phyloP scores from a whole-genome alignment of 148 eudicot species.

The Salicornia ramosissima region DNA sequence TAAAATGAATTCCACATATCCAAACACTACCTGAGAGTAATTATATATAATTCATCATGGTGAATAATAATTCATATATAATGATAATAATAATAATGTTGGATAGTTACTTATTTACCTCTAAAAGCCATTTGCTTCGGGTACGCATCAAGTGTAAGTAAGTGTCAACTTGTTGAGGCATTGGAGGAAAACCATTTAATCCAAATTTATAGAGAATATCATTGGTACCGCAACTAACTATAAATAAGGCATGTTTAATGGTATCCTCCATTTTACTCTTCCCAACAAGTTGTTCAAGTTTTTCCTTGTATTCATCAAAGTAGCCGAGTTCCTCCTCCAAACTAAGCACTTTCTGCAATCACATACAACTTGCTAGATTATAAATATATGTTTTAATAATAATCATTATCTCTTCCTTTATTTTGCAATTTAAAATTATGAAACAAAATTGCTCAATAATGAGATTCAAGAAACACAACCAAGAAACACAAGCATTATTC shows the following conservation, averaged over 20 bases:
- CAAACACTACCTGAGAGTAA: no score
- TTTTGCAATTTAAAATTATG: no score
- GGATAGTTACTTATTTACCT: no score
- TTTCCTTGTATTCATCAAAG: constrained; percentile 27
- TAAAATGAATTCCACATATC: no score
- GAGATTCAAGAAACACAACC: no score
- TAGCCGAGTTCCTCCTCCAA: constrained; percentile 15
- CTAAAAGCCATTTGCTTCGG: constrained; percentile 9
- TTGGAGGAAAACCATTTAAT: neutral
- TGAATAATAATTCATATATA: no score
- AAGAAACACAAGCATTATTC: no score
- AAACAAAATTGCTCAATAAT: no score
- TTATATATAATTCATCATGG: no score
- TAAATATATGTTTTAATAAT: no score
- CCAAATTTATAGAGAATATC: constrained; percentile 22
- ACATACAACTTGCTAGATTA: neutral
- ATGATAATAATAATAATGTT: no score
- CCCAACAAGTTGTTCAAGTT: constrained; percentile 16
- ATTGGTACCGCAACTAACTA: constrained; percentile 24
- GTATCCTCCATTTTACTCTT: constrained; percentile 9
- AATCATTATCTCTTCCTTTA: no score
- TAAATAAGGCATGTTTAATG: neutral
- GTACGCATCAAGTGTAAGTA: constrained; percentile 15
- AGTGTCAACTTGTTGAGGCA: neutral
- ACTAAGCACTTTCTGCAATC: constrained; percentile 16